phyloP scores from a whole-genome alignment of 202 grass and related monocot genomes.

The Zoysia matrella region DNA sequence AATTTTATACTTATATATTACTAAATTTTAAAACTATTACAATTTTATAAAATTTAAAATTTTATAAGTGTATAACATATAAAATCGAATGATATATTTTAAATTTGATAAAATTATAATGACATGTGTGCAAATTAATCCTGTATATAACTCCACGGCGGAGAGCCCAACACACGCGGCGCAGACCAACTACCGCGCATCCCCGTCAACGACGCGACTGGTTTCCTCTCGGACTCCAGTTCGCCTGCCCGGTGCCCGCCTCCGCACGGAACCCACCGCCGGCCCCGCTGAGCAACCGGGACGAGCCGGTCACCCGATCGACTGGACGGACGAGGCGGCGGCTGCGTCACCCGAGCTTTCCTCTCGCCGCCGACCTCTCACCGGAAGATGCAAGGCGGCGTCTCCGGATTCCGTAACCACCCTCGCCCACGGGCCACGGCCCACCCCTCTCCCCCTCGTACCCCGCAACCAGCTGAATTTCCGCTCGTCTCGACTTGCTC shows the following conservation, averaged over 20 bases:
- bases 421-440: not conserved
- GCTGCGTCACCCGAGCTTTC: slow-evolving; percentile 1
- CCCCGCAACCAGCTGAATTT: slow-evolving; percentile 17
- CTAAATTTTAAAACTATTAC: too few species aligned
- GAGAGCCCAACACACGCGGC: slow-evolving; percentile 22
- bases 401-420: slow-evolving; percentile 93
- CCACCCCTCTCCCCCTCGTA: not conserved
- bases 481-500: not conserved
- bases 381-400: slow-evolving; percentile 69
- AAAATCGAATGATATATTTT: too few species aligned
- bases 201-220: not conserved
- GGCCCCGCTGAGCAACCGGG: not conserved
- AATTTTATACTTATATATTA: too few species aligned
- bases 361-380: slow-evolving; percentile 12
- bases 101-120: too few species aligned
- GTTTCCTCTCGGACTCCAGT: not conserved
- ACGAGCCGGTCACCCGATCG: not conserved
- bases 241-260: not conserved
- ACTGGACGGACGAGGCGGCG: slow-evolving; percentile 7
- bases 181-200: slow-evolving; percentile 17
- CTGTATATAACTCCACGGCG: too few species aligned
- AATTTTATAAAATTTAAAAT: too few species aligned
- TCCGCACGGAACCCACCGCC: slow-evolving; percentile 2
- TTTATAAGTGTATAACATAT: too few species aligned
- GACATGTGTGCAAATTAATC: too few species aligned